A percentile compares a stretch with the other conserved stretches of the same genome.
phyloP scores from a whole-genome alignment of 2,329 filamentous ascomycete species.

The Neonectria magnoliae region DNA sequence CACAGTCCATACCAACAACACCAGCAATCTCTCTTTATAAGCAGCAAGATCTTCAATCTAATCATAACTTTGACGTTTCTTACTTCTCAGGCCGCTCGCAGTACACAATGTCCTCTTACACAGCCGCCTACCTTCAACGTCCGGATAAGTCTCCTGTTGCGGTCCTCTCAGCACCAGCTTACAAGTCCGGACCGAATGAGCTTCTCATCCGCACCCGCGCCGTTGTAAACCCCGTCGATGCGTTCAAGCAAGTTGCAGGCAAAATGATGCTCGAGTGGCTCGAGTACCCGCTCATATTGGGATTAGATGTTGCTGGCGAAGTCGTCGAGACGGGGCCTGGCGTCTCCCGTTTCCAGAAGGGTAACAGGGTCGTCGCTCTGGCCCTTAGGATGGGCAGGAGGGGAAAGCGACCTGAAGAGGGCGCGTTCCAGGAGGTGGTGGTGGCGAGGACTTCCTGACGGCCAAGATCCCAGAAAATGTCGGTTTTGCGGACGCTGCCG shows the following conservation, averaged over 20 bases:
- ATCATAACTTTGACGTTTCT: neutral
- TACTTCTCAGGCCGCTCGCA: neutral
- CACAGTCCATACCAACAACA: neutral
- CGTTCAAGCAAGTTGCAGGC: slow-evolving; percentile 40
- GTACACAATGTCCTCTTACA: neutral
- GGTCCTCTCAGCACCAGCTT: neutral
- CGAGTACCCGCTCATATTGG: slow-evolving; percentile 22
- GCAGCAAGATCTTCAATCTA: slow-evolving; percentile 8
- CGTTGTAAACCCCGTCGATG: slow-evolving; percentile 43
- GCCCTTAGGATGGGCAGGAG: slow-evolving; percentile 13
- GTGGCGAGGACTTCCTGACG: slow-evolving; percentile 10
- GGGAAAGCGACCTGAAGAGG: slow-evolving; percentile 1
- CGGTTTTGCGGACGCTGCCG: slow-evolving; percentile 15
- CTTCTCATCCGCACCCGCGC: slow-evolving; percentile 32
- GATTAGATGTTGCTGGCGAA: slow-evolving; percentile 39
- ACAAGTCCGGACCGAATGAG: slow-evolving; percentile 18
- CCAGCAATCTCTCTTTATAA: slow-evolving; percentile 13
- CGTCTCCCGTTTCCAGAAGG: slow-evolving; percentile 36
- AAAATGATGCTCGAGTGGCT: slow-evolving; percentile 27
- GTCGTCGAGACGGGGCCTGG: slow-evolving; percentile 34
- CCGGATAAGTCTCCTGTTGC: neutral
- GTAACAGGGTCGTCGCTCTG: slow-evolving; percentile 36
- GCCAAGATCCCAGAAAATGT: slow-evolving; percentile 9
- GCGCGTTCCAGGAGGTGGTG: slow-evolving; percentile 15
- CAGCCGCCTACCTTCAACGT: neutral